phyloP scores from a whole-genome alignment of 371 early-diverging fungal genomes.

The Haplosporangium sp. region DNA sequence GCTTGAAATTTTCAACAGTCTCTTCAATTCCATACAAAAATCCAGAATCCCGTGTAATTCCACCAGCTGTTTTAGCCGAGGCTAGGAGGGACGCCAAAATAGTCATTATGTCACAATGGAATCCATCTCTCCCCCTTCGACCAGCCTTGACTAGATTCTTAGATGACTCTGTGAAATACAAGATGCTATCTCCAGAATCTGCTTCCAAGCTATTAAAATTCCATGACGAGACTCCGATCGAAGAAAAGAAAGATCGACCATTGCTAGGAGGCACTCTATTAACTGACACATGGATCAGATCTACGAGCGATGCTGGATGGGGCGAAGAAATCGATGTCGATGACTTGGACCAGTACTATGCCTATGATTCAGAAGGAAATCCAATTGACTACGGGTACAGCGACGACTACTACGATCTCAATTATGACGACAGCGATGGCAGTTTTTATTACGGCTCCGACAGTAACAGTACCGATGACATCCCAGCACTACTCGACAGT shows the following conservation, averaged over 20 bases:
- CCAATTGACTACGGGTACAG: background rate
- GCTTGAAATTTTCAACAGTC: background rate
- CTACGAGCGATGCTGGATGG: background rate
- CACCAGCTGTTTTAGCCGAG: background rate
- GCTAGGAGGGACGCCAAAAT: background rate
- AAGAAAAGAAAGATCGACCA: background rate
- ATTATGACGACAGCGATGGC: background rate
- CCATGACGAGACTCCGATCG: background rate
- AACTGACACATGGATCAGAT: background rate
- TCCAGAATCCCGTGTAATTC: background rate
- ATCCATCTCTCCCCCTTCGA: background rate
- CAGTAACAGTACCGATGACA: background rate
- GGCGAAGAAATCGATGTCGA: background rate
- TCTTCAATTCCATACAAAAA: background rate
- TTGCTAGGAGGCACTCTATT: background rate
- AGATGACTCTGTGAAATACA: background rate
- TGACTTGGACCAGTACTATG: background rate
- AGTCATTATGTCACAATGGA: background rate
- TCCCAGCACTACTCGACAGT: too few relatives aligned
- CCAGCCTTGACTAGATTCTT: background rate
- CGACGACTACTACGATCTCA: background rate
- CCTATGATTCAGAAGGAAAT: background rate
- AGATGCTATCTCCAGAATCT: background rate
- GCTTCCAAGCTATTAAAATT: background rate
- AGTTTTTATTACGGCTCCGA: too few relatives aligned